A percentile compares a stretch with the other conserved stretches of the same genome.
phyloP scores from a whole-genome alignment of 2,329 filamentous ascomycete genomes.

The Phialemonium atrogriseum region DNA sequence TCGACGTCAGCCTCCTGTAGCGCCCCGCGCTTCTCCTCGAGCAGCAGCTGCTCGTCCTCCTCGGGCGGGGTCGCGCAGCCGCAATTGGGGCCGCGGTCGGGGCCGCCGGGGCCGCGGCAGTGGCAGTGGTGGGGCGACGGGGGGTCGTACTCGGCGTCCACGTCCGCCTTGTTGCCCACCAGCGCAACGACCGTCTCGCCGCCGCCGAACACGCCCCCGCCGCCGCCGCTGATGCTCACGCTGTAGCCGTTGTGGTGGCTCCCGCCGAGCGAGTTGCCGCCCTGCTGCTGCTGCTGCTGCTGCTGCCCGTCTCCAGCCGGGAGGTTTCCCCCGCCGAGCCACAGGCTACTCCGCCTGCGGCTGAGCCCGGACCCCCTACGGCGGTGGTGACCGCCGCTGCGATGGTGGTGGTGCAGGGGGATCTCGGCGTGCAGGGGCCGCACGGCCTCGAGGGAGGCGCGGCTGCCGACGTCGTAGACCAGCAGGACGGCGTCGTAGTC shows the following conservation, averaged over 20 bases:
- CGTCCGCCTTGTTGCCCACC: constrained; percentile 61
- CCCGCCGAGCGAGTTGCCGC: no score
- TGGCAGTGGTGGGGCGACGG: no score
- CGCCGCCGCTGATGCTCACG: constrained; percentile 2
- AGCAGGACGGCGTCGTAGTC: constrained; percentile 21
- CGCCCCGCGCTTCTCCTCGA: constrained; percentile 9
- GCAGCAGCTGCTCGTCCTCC: constrained; percentile 1
- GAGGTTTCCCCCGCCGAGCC: neutral
- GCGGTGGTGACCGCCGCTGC: constrained; percentile 7
- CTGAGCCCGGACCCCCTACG: neutral
- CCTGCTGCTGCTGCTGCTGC: no score
- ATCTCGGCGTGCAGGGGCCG: constrained; percentile 14
- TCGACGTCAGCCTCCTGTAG: constrained; percentile 9
- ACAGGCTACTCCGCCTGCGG: constrained; percentile 6
- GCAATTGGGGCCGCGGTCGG: no score
- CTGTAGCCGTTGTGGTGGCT: neutral
- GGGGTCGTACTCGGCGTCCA: constrained; percentile 23
- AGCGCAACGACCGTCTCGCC: constrained; percentile 49
- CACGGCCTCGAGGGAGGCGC: constrained; percentile 14
- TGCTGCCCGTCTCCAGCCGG: neutral
- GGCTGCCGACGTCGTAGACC: constrained; percentile 18
- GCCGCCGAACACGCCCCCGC: constrained; percentile 1
- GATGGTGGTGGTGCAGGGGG: constrained; percentile 8
- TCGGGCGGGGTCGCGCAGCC: no score
- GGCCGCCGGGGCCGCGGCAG: no score